phyloP scores from a whole-genome alignment of 2,329 filamentous ascomycete species.

The Phaeoacremonium minimum region DNA sequence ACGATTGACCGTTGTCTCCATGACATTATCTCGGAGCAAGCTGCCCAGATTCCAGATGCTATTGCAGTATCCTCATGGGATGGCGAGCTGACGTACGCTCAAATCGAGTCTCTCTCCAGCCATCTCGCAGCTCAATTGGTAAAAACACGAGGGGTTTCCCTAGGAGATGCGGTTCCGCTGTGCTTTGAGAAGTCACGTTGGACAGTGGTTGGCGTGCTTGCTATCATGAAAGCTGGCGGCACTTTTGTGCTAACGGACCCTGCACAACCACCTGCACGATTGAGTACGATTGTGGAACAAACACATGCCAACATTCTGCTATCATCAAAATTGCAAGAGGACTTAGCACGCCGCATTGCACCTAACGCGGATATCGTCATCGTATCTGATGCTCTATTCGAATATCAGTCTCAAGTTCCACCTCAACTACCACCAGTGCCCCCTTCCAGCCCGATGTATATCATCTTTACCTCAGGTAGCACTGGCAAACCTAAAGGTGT shows the following conservation, averaged over 20 bases:
- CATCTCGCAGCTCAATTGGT: conserved; percentile 5
- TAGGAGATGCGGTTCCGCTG: neutral
- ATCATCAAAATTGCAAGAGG: conserved; percentile 12
- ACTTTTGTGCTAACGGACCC: conserved; percentile 24
- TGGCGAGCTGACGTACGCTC: neutral
- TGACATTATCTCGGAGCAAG: conserved; percentile 36
- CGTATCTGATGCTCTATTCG: neutral
- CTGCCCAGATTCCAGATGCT: conserved; percentile 9
- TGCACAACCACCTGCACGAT: conserved; percentile 8
- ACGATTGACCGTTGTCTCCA: conserved; percentile 39
- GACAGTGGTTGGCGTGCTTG: conserved; percentile 1
- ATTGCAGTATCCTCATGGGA: neutral
- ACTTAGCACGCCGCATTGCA: conserved; percentile 1
- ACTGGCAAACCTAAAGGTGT: conserved; percentile 73
- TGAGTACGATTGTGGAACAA: conserved; percentile 14
- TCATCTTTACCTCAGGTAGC: conserved; percentile 73
- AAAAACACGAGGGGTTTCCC: neutral
- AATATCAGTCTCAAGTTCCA: neutral
- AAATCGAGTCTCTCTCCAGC: neutral
- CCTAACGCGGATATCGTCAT: conserved; percentile 2
- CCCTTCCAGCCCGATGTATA: conserved; percentile 19
- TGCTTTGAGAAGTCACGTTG: conserved; percentile 2
- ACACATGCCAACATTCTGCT: conserved; percentile 12
- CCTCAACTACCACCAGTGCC: conserved; percentile 13
- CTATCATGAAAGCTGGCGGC: conserved; percentile 4